phyloP scores from a whole-genome alignment of 768 basidiomycete species.

The Hebeloma cylindrosporum region DNA sequence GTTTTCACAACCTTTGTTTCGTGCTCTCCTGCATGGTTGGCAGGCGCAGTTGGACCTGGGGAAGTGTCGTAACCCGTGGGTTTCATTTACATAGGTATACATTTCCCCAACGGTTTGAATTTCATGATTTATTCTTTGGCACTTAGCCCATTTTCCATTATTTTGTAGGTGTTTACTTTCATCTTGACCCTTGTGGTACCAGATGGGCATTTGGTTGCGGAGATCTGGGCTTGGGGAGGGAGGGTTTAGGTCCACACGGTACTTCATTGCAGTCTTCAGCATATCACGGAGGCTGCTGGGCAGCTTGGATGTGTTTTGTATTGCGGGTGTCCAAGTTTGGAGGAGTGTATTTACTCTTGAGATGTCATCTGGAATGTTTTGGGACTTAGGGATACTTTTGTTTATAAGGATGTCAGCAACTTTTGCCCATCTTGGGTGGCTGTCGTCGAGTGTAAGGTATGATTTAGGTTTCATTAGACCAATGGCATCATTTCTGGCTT shows the following conservation, averaged over 20 bases:
- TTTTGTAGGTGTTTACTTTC: neutral
- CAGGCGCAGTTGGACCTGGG: constrained; percentile 6
- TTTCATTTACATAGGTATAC: neutral
- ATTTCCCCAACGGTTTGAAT: constrained; percentile 15
- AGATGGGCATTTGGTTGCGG: constrained; percentile 26
- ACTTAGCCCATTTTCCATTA: constrained; percentile 8
- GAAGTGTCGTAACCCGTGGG: neutral
- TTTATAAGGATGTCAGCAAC: constrained; percentile 27
- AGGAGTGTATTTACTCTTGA: constrained; percentile 21
- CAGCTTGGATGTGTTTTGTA: neutral
- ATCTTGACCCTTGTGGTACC: constrained; percentile 28
- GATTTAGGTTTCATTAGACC: constrained; percentile 21
- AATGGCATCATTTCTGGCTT: constrained; percentile 28
- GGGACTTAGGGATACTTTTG: neutral
- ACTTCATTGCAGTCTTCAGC: constrained; percentile 21
- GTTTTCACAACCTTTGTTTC: too few relatives aligned
- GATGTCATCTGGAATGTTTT: constrained; percentile 3
- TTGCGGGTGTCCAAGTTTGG: constrained; percentile 25
- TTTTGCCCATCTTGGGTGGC: constrained; percentile 28
- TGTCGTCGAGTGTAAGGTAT: constrained; percentile 17
- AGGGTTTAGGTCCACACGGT: constrained; percentile 16
- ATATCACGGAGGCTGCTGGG: constrained; percentile 17
- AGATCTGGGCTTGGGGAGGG: constrained; percentile 9
- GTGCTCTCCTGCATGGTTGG: constrained; percentile 1
- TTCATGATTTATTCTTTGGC: constrained; percentile 16